Evolutionary conservation across 116 monocot species (phyloP), one percentile per base, ranked within the genome.

Genomic region (Papilionanthe hybrid): DNA sequence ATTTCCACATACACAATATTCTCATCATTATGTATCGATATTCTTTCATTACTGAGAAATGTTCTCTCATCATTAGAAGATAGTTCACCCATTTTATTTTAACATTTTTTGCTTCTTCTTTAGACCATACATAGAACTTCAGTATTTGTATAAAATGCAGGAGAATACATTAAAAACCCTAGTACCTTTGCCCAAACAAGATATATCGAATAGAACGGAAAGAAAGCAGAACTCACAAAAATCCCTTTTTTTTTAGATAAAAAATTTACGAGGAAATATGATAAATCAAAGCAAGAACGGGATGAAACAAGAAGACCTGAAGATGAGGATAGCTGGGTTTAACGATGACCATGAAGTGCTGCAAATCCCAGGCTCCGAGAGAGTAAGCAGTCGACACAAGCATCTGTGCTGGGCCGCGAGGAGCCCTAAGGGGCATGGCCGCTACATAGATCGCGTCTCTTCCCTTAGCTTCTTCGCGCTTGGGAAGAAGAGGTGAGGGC

Each of bases 321-420:
- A 58, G 8, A 9, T 48, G 80, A 58, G 75, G 73, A 23, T 78
- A 63, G 7, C 32, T 65, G 23, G 88, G 86, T 43, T 84, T 83
- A 84, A 90, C 48, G 57, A 89, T 37, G 67, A 93, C 93, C 86
- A 92, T 92, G 84, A 87, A 96, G 78, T 92, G 96, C 83, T 92
- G 92, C 57, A 92, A 76, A 28, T 96, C 86, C 87, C 89, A 91
- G 25, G 88, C 37, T 47, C 87, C 86, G 22, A 92, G 23, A 19
- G 89, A 87, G 82, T 91, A 89, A 10, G 82, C 84, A 7, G 87
- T 78, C 5, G 95, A 89, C 65, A 86, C 49, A 10, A 85, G 50
- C 65, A 86, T 30, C 84, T 86, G 89, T 17, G 92, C 74, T 0
- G 92, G 90, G 23, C 93, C 92, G 58, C 53, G 77, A 19, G 90